Conservation (phyloP, 208 protist genomes). For the Herpetomonas tarakana region DNA sequence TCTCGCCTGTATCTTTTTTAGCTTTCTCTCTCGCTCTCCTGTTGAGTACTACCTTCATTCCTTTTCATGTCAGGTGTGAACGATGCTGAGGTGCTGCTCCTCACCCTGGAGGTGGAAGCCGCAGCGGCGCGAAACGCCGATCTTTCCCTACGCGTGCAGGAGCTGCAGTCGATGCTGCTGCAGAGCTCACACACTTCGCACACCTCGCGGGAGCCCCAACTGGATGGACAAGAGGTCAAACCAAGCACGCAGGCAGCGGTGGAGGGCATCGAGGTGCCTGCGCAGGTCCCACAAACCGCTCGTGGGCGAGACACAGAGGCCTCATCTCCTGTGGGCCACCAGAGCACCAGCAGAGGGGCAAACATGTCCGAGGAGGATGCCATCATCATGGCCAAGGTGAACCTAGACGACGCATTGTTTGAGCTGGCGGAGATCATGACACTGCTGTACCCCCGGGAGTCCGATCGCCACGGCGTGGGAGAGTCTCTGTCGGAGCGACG, state of each 20-base stretch:
- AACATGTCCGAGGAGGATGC: no score
- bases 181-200: not conserved
- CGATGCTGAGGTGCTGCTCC: slow-evolving; percentile 42
- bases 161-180: slow-evolving; percentile 23
- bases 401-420: slow-evolving; percentile 39
- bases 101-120: slow-evolving; percentile 68
- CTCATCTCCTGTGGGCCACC: no score
- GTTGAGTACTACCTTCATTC: no score
- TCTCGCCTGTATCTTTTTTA: no score
- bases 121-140: slow-evolving; percentile 70
- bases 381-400: slow-evolving; percentile 15
- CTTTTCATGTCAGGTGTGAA: no score
- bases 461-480: slow-evolving; percentile 14
- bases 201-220: not conserved
- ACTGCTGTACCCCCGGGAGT: slow-evolving; percentile 17
- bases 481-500: not conserved
- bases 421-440: slow-evolving; percentile 29
- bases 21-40: no score
- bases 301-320: no score
- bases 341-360: no score
- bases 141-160: slow-evolving; percentile 40
- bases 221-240: not conserved
- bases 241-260: no score
- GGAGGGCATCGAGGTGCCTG: no score
- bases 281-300: no score